Evolutionary conservation across 2,329 filamentous ascomycete genomes (phyloP), one percentile per base, ranked within the genome.

Genomic region (Colletotrichum incanum): DNA sequence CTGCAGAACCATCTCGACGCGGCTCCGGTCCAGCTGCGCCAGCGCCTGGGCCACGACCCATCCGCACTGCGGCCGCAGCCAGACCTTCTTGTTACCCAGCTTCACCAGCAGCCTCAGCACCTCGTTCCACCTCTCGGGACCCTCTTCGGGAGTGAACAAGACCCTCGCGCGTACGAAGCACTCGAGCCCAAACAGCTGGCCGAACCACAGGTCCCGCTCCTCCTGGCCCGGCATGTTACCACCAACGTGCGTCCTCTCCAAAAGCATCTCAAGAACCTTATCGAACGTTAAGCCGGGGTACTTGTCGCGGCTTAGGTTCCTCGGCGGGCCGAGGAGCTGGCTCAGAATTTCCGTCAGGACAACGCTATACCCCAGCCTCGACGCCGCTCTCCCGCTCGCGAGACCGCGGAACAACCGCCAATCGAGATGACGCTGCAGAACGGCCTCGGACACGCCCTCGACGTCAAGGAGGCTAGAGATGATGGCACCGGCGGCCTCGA

Each of bases 11-110:
- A 59, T 54, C 67, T 90, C 88, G 68, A 87, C 84, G 76, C 88
- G 82, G 66, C 31, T 26, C 23, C 60, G 59, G 47, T 84, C 83
- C 85, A 90, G 90, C 77, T 92, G 90, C 41, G 88, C 87, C 47
- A 96, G 81, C 18, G 92, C 91, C 78, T 94, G 91, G 55, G 93
- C 92, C 34, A 98, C 86, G 59, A 96, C 90, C 87, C 92, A 94
- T 41, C 93, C 94, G 77, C 94, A 98, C 80, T 97, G 94, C 77
- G 96, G 92, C 73, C 94, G 90, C 75, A 98, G 87, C 96, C 95
- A 98, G 41, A 93, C 90, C 82, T 97, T 97, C 82, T 93, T 93
- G 76, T 90, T 89, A 50, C 93, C 91, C 72, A 98, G 87, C 73
- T 91, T 89, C 76, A 95, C 88, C 41, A 98, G 84, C 65, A 93